Evolutionary conservation across 164 flowering plant species (phyloP), one percentile per base, ranked within the genome.

Genomic region (Magnolia kwangsiensis): DNA sequence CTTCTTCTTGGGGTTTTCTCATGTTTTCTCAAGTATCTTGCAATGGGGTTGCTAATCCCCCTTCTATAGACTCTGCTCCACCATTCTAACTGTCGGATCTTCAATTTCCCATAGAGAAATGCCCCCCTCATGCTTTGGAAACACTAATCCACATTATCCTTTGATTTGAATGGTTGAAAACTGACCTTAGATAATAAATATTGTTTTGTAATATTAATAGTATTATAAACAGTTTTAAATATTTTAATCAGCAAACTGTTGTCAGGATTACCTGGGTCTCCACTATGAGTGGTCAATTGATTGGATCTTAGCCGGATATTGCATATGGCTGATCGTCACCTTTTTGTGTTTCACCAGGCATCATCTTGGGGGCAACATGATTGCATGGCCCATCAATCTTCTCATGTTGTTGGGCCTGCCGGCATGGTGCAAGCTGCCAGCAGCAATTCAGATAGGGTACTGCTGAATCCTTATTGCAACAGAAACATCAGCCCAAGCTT

Each of bases 311-410:
- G 1, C 4, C 10, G 0, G 61, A 55, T 55, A 61, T 29, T 14
- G 50, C 69, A 24, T 65, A 73, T 29, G 21, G 50, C 69, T 74
- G 27, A 61, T 50, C 7, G 51, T 63, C 10, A 50, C 45, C 72
- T 63, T 45, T 21, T 55, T 31, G 2, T 8, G 49, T 70, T 77
- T 69, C 63, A 7, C 19, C 76, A 86, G 89, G 89, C 82, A 63
- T 78, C 85, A 31, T 83, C 85, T 27, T 78, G 81, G 58, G 81
- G 74, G 63, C 88, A 81, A 66, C 85, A 77, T 11, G 91, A 89
- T 61, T 78, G 80, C 63, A 63, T 75, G 29, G 72, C 81, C 72
- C 84, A 80, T 77, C 91, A 81, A 78, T 81, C 89, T 55, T 80
- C 87, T 55, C 61, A 71, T 23, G 77, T 69, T 69, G 82, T 78